Conservation (phyloP, 345 rosid genomes). For the Brassica rapa region DNA sequence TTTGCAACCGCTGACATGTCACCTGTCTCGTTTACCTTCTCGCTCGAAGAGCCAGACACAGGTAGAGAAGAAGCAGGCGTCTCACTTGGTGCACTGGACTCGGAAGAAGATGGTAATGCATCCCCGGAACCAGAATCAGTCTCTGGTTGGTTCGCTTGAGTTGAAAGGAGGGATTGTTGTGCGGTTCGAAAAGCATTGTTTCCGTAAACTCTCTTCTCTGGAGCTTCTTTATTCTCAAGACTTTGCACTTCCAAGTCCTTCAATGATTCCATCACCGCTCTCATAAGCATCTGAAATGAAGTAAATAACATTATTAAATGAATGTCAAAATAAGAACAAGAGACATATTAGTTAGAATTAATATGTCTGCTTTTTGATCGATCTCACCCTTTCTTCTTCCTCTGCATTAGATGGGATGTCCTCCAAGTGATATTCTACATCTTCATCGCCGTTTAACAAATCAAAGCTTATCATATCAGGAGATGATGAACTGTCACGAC, state of each 20-base stretch:
- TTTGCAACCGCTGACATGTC: constrained; percentile 71
- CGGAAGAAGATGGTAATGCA: constrained; percentile 20
- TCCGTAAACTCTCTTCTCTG: constrained; percentile 33
- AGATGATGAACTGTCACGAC: constrained; percentile 53
- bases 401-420: constrained; percentile 70
- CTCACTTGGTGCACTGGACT: constrained; percentile 22
- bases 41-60: constrained; percentile 37
- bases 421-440: constrained; percentile 72
- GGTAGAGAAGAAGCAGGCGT: constrained; percentile 27
- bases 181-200: constrained; percentile 21
- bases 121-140: constrained; percentile 35
- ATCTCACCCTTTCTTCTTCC: constrained; percentile 83
- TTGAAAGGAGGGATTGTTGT: constrained; percentile 38
- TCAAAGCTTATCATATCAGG: constrained; percentile 79
- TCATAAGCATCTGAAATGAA: constrained; percentile 80
- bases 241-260: constrained; percentile 61
- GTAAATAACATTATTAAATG: constrained; percentile 3
- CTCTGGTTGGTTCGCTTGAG: constrained; percentile 38
- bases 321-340: background rate
- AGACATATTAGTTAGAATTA: constrained; percentile 1
- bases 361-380: background rate
- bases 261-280: constrained; percentile 71
- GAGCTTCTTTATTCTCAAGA: constrained; percentile 41
- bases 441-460: constrained; percentile 59
- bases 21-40: constrained; percentile 42